Conservation (phyloP, 495 filamentous ascomycete species). For the Lepraria neglecta region DNA sequence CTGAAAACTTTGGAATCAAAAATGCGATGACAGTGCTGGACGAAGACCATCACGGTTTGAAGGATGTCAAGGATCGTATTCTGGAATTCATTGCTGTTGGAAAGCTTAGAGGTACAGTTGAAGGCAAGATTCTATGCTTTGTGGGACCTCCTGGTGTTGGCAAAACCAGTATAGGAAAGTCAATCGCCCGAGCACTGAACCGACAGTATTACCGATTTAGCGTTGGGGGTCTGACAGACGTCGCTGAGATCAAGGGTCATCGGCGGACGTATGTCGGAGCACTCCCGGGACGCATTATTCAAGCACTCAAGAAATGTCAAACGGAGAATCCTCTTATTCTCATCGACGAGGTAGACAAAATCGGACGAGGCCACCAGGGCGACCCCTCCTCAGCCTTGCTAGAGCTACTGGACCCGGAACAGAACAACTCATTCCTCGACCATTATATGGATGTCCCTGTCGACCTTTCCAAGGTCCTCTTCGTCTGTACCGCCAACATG, state of each 20-base stretch:
- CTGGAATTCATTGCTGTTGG: conserved; percentile 98
- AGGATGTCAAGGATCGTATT: conserved; percentile 98
- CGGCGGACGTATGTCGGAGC: conserved; percentile 95
- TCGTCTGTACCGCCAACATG: conserved; percentile 99
- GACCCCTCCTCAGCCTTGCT: conserved; percentile 93
- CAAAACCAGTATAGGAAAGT: conserved; percentile 98
- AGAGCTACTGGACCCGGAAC: conserved; percentile 93
- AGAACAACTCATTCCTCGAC: conserved; percentile 95
- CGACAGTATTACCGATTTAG: conserved; percentile 97
- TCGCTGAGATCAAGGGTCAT: conserved; percentile 99
- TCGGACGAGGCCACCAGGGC: conserved; percentile 90
- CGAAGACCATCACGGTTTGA: conserved; percentile 94
- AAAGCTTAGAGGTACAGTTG: conserved; percentile 92
- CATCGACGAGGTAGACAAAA: conserved; percentile 98
- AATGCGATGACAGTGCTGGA: conserved; percentile 87
- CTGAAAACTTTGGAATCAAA: conserved; percentile 91
- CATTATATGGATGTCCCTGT: conserved; percentile 99
- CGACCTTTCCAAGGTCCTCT: conserved; percentile 94
- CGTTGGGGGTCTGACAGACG: conserved; percentile 92
- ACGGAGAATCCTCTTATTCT: conserved; percentile 96
- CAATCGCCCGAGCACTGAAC: conserved; percentile 88
- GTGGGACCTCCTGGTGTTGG: conserved; percentile 95
- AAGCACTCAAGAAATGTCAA: conserved; percentile 97
- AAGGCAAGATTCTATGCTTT: conserved; percentile 97
- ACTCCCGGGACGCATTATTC: conserved; percentile 91